Evolutionary conservation across 78 protist genomes (phyloP).

Genomic region (Planoprotostelium fungivorum): DNA sequence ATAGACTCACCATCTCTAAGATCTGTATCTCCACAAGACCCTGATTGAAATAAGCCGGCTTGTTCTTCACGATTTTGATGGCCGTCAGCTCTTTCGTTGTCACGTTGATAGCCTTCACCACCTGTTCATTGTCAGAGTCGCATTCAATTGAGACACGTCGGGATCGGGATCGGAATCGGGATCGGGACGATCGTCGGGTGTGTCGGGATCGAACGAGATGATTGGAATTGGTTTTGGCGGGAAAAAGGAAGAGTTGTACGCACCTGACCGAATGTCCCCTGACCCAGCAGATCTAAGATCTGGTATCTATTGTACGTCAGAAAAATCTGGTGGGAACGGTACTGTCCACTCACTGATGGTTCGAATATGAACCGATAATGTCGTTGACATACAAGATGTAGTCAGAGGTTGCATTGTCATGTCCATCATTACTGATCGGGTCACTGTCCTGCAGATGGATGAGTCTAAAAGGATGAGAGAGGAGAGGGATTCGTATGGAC

Average conservation of each 20-base stretch:
- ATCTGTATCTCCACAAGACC: constrained; percentile 75
- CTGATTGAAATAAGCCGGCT: constrained; percentile 76
- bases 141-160: not conserved
- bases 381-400: constrained; percentile 56
- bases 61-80: constrained; percentile 87
- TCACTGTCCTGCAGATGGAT: constrained; percentile 26
- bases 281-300: constrained; percentile 73
- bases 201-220: not conserved
- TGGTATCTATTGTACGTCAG: constrained; percentile 26
- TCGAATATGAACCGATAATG: constrained; percentile 20
- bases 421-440: constrained; percentile 24
- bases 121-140: not conserved
- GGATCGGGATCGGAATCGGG: not conserved
- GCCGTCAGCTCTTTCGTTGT: constrained; percentile 77
- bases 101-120: constrained; percentile 39
- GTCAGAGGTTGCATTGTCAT: constrained; percentile 57
- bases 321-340: not conserved
- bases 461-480: not conserved
- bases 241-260: not conserved
- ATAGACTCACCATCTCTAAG: constrained; percentile 38
- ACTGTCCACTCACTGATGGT: constrained; percentile 20
- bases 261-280: constrained; percentile 94
- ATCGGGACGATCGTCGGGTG: not conserved
- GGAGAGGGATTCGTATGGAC: no score
- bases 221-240: constrained; percentile 20